Conservation (phyloP, 2,329 filamentous ascomycete species). For the Aspergillus sp. region DNA sequence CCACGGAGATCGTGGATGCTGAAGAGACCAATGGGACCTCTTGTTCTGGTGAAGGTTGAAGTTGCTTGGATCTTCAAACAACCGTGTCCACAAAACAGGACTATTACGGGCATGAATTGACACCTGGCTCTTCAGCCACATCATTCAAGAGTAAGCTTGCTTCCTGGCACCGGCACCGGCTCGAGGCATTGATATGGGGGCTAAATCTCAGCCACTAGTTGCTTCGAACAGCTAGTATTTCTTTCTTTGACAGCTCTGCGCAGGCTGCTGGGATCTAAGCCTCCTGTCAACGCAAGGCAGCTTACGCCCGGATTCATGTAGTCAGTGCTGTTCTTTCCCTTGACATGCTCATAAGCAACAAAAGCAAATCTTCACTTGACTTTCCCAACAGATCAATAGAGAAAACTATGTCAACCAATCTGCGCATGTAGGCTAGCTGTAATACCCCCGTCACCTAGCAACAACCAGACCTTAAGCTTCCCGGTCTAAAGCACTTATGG, state of each 20-base stretch:
- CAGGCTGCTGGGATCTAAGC: neutral
- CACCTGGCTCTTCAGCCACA: conserved; percentile 10
- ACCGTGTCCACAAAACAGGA: neutral
- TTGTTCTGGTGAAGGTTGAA: neutral
- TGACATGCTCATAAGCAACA: too few relatives aligned
- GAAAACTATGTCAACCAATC: neutral
- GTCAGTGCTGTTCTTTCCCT: neutral
- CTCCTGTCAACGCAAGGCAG: neutral
- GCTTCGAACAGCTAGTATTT: neutral
- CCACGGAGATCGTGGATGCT: neutral
- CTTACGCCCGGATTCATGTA: neutral
- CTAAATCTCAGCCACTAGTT: neutral
- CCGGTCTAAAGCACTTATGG: neutral
- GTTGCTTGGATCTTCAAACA: neutral
- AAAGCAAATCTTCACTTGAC: too few relatives aligned
- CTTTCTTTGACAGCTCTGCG: neutral
- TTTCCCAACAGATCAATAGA: neutral
- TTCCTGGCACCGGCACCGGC: neutral
- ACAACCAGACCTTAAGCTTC: neutral
- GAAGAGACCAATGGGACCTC: neutral
- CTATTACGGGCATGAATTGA: neutral
- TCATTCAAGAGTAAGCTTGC: conserved; percentile 2
- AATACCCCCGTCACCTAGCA: neutral
- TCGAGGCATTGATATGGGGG: conserved; percentile 1
- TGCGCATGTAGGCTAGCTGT: neutral